These are phyloP conservation scores for Chrysosporium queenslandicum DNA, from an alignment of 2,329 filamentous ascomycete genomes.

Conservation along the genomic window DNA sequence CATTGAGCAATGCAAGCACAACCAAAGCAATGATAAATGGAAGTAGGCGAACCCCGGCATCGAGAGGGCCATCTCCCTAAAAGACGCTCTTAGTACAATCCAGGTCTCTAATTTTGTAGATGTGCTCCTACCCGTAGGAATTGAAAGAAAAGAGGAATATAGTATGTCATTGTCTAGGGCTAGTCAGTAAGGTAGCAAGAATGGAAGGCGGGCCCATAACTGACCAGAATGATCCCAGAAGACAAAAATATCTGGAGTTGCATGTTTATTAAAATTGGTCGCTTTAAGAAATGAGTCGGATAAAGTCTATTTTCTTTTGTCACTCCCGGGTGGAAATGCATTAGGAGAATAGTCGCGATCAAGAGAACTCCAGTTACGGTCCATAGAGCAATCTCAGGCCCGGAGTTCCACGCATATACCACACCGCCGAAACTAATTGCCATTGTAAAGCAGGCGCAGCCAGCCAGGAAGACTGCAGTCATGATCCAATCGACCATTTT, in stretches of 20 bases:
- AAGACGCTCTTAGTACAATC: too few relatives aligned
- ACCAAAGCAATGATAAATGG: constrained; percentile 21
- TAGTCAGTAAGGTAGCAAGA: not conserved
- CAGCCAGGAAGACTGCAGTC: constrained; percentile 34
- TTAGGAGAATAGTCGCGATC: constrained; percentile 39
- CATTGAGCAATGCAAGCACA: not conserved
- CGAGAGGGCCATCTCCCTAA: not conserved
- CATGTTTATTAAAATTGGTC: constrained; percentile 9
- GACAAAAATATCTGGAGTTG: constrained; percentile 12
- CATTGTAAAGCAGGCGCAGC: constrained; percentile 36
- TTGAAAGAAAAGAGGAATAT: constrained; percentile 47
- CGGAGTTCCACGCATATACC: constrained; percentile 40
- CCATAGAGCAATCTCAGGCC: constrained; percentile 40
- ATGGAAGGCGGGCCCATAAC: too few relatives aligned
- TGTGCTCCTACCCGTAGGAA: too few relatives aligned
- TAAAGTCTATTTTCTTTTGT: constrained; percentile 39
- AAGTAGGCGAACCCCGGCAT: constrained; percentile 23
- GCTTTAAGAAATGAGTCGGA: constrained; percentile 39
- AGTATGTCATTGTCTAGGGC: constrained; percentile 34
- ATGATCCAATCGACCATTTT: constrained; percentile 38
- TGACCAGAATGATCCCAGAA: too few relatives aligned
- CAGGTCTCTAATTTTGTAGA: too few relatives aligned
- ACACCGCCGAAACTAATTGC: constrained; percentile 44
- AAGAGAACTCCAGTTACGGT: constrained; percentile 39
- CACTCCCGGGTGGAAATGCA: constrained; percentile 36